A percentile compares a stretch with the other conserved stretches of the same genome.
Conservation (phyloP, 129 eudicot species). For the Artemisia annua region DNA sequence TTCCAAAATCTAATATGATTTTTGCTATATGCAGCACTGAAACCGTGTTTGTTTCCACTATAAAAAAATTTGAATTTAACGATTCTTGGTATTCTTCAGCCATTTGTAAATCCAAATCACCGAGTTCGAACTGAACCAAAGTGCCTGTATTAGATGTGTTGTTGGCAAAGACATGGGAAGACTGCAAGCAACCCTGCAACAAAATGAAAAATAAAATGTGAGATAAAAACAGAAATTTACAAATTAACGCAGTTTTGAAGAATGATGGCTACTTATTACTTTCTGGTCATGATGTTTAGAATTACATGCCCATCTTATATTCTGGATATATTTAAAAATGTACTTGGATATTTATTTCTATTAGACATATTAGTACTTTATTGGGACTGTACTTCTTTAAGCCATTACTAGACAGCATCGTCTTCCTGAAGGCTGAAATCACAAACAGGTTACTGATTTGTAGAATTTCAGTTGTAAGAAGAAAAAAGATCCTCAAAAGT, state of each 20-base stretch:
- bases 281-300: neutral
- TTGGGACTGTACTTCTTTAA: neutral
- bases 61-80: conserved; percentile 61
- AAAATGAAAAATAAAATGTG: conserved; percentile 3
- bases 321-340: neutral
- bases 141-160: conserved; percentile 76
- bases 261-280: neutral
- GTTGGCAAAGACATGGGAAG: conserved; percentile 82
- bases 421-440: conserved; percentile 4
- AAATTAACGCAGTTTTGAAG: neutral
- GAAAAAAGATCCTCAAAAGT: too few relatives aligned
- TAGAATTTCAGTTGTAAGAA: too few relatives aligned
- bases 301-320: neutral
- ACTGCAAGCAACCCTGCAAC: conserved; percentile 84
- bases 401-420: neutral
- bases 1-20: conserved; percentile 67
- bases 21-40: conserved; percentile 73
- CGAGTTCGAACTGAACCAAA: conserved; percentile 72
- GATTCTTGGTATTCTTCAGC: conserved; percentile 87
- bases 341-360: neutral
- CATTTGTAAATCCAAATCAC: conserved; percentile 73
- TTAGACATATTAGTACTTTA: neutral
- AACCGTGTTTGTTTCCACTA: conserved; percentile 82
- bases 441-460: too few relatives aligned
- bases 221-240: neutral